These are phyloP conservation scores for Kazachstania taianensis DNA, from an alignment of 805 yeast genomes.

Conservation along the genomic window DNA sequence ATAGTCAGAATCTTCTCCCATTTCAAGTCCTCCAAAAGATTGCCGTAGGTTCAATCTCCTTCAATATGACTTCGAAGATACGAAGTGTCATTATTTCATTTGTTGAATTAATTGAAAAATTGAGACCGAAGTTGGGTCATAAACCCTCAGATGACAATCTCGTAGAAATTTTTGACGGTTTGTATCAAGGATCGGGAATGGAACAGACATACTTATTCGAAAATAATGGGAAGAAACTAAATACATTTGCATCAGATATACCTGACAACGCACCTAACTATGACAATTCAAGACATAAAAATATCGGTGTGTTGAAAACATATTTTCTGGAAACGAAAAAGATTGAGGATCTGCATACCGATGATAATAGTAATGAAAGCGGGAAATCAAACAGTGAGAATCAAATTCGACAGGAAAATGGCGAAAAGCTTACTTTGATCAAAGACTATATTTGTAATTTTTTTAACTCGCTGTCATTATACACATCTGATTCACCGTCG, in stretches of 20 bases:
- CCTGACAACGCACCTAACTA: conserved; percentile 11
- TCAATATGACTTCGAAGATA: conserved; percentile 17
- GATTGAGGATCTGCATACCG: conserved; percentile 2
- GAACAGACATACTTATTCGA: conserved; percentile 17
- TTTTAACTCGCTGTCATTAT: conserved; percentile 30
- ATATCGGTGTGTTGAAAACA: conserved; percentile 16
- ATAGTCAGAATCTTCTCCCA: conserved; percentile 2
- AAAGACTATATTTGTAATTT: conserved; percentile 24
- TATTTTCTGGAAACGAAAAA: conserved; percentile 15
- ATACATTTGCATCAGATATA: conserved; percentile 4
- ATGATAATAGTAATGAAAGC: conserved; percentile 1
- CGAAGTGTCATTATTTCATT: conserved; percentile 15
- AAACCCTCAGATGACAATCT: conserved; percentile 8
- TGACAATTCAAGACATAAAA: conserved; percentile 24
- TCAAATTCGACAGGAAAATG: not conserved
- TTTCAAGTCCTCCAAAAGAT: conserved; percentile 12
- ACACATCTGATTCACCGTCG: conserved; percentile 19
- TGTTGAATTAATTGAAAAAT: conserved; percentile 16
- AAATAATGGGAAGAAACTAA: conserved; percentile 20
- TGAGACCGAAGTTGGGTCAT: conserved; percentile 9
- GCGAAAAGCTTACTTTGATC: too few relatives aligned
- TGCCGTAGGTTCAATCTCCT: conserved; percentile 3
- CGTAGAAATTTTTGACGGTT: conserved; percentile 18
- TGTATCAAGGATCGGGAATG: conserved; percentile 26
- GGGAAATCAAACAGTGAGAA: not conserved